Percentiles rank a stretch among this genome's conserved stretches.
Evolutionary conservation across 345 rosid genomes (phyloP).

Genomic region (Camelina sativa): DNA sequence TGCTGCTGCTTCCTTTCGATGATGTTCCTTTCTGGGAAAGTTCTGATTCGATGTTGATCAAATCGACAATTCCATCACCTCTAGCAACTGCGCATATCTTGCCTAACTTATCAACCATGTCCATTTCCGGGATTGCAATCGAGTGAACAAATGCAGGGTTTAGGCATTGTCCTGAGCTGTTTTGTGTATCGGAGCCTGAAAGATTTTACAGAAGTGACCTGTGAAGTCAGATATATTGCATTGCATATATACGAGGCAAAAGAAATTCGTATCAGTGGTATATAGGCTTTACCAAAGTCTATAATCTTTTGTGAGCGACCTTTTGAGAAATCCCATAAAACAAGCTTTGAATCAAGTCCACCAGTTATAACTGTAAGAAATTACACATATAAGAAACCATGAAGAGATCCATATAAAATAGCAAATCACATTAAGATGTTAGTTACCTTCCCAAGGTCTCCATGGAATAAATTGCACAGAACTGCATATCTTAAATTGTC

Average conservation of each 20-base stretch:
- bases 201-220: background rate
- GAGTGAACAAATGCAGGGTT: conserved; percentile 96
- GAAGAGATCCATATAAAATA: background rate
- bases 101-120: conserved; percentile 68
- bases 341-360: conserved; percentile 89
- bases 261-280: background rate
- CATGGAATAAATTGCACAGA: conserved; percentile 90
- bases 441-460: conserved; percentile 94
- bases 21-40: conserved; percentile 65
- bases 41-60: conserved; percentile 73
- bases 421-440: background rate
- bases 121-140: conserved; percentile 72
- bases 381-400: background rate
- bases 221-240: background rate
- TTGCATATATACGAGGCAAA: background rate
- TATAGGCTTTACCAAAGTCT: conserved; percentile 64
- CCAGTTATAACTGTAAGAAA: conserved; percentile 70
- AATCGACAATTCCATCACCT: conserved; percentile 80
- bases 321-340: conserved; percentile 94
- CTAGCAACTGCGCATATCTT: conserved; percentile 76
- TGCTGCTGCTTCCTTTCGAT: conserved; percentile 45
- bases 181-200: conserved; percentile 54
- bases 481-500: conserved; percentile 70
- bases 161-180: conserved; percentile 60
- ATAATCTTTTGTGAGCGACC: conserved; percentile 69